phyloP scores from a whole-genome alignment of 129 eudicot genomes.

The Oenanthe sinensis region DNA sequence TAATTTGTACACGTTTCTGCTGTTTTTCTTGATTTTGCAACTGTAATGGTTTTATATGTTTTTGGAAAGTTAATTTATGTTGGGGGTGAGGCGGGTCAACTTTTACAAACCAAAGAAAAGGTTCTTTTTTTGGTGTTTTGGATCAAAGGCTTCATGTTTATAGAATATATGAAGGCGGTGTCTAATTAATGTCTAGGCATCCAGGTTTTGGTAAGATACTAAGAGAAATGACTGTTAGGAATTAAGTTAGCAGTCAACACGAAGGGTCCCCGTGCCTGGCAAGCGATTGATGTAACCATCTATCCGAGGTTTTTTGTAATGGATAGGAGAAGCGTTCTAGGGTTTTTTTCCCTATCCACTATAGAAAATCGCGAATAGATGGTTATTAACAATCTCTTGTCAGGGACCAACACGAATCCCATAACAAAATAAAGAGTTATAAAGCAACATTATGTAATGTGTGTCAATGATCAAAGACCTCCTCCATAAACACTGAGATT shows the following conservation, averaged over 20 bases:
- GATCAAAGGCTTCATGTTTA: not conserved
- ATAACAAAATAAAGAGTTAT: not conserved
- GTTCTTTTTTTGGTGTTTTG: too few species aligned
- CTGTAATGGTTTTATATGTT: not conserved
- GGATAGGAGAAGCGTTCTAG: too few species aligned
- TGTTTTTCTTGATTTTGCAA: not conserved
- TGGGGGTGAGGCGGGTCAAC: not conserved
- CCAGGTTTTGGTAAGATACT: not conserved
- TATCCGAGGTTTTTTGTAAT: too few species aligned
- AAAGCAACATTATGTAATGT: not conserved
- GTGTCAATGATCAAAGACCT: not conserved
- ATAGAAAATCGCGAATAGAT: too few species aligned
- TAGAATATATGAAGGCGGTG: not conserved
- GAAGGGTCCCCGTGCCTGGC: too few species aligned
- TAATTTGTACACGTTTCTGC: conserved; percentile 19
- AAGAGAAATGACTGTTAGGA: not conserved
- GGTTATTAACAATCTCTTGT: too few species aligned
- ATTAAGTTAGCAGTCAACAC: not conserved
- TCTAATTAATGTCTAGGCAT: not conserved
- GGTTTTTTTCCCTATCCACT: too few species aligned
- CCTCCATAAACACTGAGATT: not conserved
- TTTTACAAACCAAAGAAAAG: not conserved
- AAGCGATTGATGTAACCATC: too few species aligned
- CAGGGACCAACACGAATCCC: not conserved
- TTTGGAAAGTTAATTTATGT: not conserved